These are phyloP conservation scores for Phylloporus arenicola DNA, from an alignment of 768 basidiomycete genomes.

Conservation along the genomic window DNA sequence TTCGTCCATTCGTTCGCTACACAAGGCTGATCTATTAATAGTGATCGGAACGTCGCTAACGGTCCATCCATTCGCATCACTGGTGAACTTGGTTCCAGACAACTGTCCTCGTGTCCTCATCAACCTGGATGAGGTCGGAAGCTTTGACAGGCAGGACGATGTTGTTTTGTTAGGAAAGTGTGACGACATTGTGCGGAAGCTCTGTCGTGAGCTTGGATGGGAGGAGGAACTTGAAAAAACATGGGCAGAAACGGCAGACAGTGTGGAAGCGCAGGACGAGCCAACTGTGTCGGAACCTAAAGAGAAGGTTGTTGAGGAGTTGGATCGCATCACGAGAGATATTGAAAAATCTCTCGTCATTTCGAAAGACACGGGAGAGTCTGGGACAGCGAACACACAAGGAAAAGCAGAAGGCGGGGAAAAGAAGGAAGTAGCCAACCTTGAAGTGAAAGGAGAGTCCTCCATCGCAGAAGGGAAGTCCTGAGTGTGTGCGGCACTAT, in stretches of 20 bases:
- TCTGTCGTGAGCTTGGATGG: conserved; percentile 74
- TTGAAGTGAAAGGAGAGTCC: background rate
- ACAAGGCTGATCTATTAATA: conserved; percentile 77
- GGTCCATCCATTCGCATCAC: conserved; percentile 82
- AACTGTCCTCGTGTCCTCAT: conserved; percentile 80
- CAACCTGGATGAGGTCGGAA: conserved; percentile 79
- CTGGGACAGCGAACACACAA: background rate
- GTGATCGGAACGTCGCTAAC: conserved; percentile 88
- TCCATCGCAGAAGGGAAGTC: conserved; percentile 7
- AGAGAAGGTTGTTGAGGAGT: conserved; percentile 14
- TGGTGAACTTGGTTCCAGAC: conserved; percentile 51
- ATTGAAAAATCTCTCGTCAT: conserved; percentile 19
- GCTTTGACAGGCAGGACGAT: conserved; percentile 55
- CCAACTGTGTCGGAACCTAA: conserved; percentile 3
- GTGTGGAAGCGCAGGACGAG: conserved; percentile 16
- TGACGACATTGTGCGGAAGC: conserved; percentile 56
- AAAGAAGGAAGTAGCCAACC: background rate
- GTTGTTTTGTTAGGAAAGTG: conserved; percentile 65
- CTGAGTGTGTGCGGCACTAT: background rate
- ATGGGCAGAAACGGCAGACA: conserved; percentile 50
- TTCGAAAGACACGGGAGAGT: conserved; percentile 5
- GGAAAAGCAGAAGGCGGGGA: background rate
- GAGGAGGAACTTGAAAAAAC: conserved; percentile 49
- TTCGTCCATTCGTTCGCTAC: conserved; percentile 45
- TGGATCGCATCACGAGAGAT: conserved; percentile 24